Conservation (phyloP, 331 rosid species). For the Quercus lobata region DNA sequence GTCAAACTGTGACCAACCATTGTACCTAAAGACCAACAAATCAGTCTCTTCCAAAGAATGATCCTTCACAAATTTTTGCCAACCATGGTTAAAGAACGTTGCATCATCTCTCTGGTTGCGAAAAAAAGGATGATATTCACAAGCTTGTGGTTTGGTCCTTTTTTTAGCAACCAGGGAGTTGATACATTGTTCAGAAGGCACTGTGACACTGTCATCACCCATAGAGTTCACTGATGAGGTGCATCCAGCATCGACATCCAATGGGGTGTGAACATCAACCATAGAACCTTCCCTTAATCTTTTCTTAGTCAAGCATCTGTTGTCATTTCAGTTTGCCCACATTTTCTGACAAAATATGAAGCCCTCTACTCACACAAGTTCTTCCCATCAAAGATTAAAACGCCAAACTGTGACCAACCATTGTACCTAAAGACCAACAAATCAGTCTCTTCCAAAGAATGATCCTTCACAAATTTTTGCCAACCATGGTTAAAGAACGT, state of each 20-base stretch:
- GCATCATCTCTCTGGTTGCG: too few species aligned
- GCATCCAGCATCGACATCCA: too few species aligned
- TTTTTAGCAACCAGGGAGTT: slow-evolving; percentile 15
- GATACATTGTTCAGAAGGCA: slow-evolving; percentile 19
- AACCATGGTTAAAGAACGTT: too few species aligned
- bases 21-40: slow-evolving; percentile 12
- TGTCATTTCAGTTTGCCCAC: slow-evolving; percentile 9
- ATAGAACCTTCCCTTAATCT: not conserved
- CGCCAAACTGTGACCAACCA: too few species aligned
- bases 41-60: slow-evolving; percentile 26
- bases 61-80: too few species aligned
- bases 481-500: slow-evolving; percentile 46
- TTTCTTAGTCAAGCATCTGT: slow-evolving; percentile 23
- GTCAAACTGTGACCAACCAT: too few species aligned
- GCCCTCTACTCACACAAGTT: too few species aligned
- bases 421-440: not conserved
- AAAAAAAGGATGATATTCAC: too few species aligned
- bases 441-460: slow-evolving; percentile 53
- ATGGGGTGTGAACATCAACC: too few species aligned
- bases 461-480: slow-evolving; percentile 56
- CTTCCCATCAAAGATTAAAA: too few species aligned
- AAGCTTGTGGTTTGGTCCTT: not conserved
- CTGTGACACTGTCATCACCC: not conserved
- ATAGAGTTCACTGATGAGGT: too few species aligned
- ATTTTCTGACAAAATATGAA: slow-evolving; percentile 48